A percentile compares a stretch with the other conserved stretches of the same genome.
phyloP scores from a whole-genome alignment of 176 grass and related monocot genomes.

The Aegilops tauschii region DNA sequence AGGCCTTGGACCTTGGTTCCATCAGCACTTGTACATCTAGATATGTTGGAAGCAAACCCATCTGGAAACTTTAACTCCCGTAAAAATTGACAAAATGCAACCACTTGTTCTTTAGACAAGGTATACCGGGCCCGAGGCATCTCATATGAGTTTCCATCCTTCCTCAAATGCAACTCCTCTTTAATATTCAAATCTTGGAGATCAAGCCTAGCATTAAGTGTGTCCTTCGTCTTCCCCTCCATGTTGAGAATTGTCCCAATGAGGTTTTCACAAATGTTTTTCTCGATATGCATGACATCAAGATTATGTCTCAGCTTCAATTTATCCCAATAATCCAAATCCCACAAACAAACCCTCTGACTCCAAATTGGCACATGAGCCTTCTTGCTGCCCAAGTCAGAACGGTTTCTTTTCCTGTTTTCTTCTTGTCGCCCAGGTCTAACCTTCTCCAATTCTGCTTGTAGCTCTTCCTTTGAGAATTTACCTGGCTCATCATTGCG shows the following conservation, averaged over 20 bases:
- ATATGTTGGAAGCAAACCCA: background rate
- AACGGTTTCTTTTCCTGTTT: background rate
- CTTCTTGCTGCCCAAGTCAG: background rate
- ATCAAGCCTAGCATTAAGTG: constrained; percentile 22
- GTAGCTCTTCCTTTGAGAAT: background rate
- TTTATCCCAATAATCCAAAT: constrained; percentile 23
- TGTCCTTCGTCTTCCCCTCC: constrained; percentile 21
- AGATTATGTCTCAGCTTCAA: constrained; percentile 9
- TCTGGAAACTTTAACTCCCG: background rate
- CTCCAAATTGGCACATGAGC: background rate
- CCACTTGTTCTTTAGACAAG: background rate
- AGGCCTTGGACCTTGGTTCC: too few relatives aligned
- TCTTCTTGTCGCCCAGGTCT: background rate
- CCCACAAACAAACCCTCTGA: background rate
- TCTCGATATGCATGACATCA: constrained; percentile 32
- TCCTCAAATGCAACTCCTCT: background rate
- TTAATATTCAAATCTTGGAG: constrained; percentile 14
- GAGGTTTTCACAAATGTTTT: constrained; percentile 24
- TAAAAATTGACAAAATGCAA: background rate
- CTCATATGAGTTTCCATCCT: background rate
- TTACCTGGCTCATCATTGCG: background rate
- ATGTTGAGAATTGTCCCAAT: background rate
- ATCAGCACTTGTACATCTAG: too few relatives aligned
- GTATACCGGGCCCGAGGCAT: background rate
- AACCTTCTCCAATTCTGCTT: background rate